These are phyloP conservation scores for Pichia sp. DNA, from an alignment of 1,139 yeast genomes.

Conservation along the genomic window DNA sequence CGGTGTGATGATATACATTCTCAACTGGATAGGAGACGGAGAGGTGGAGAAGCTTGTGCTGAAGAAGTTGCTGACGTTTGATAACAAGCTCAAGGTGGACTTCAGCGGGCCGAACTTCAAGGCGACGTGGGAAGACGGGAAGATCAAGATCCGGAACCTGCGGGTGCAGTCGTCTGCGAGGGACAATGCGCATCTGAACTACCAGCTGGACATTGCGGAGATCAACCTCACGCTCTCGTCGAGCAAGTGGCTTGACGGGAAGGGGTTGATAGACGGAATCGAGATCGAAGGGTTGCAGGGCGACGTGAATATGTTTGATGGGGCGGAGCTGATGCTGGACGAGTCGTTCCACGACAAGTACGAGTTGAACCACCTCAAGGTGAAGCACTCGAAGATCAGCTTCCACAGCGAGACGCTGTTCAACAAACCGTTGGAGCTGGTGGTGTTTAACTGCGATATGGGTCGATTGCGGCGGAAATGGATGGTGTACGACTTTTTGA, in stretches of 20 bases:
- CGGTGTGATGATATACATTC: constrained; percentile 30
- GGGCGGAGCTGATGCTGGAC: constrained; percentile 19
- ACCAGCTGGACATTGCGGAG: constrained; percentile 45
- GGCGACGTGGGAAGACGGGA: constrained; percentile 52
- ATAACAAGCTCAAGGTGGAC: constrained; percentile 38
- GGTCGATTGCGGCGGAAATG: constrained; percentile 57
- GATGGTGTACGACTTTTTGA: constrained; percentile 59
- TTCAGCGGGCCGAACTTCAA: constrained; percentile 41
- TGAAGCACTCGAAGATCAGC: constrained; percentile 51
- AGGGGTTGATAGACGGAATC: constrained; percentile 59
- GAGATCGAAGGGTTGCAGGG: constrained; percentile 63
- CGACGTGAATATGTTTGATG: constrained; percentile 32
- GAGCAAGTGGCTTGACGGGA: constrained; percentile 65
- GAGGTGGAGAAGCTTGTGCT: constrained; percentile 25
- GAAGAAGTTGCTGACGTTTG: constrained; percentile 31
- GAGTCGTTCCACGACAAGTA: constrained; percentile 35
- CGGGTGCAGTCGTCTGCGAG: constrained; percentile 33
- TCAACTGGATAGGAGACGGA: constrained; percentile 27
- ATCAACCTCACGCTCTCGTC: constrained; percentile 58
- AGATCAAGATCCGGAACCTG: constrained; percentile 55
- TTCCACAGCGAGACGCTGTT: constrained; percentile 20
- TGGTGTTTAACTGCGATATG: constrained; percentile 61
- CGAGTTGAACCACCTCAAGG: constrained; percentile 46
- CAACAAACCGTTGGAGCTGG: constrained; percentile 43
- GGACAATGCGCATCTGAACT: constrained; percentile 25